Evolutionary conservation across 2,329 filamentous ascomycete genomes (phyloP).

Genomic region (Penicillium sp.): DNA sequence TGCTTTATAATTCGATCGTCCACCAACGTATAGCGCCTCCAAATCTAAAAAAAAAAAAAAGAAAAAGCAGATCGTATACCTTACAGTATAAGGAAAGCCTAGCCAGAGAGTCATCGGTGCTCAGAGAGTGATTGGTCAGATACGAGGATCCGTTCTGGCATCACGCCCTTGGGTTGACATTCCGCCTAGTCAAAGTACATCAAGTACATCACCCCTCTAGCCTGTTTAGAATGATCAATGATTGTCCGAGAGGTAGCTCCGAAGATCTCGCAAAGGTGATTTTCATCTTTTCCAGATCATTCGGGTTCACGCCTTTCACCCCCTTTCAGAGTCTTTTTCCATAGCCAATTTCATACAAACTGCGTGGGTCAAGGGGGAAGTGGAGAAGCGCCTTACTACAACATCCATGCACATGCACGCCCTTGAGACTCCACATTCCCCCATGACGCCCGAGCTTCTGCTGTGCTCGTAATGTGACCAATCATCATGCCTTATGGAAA

Average conservation of each 20-base stretch:
- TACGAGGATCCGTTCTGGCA: slow-evolving; percentile 9
- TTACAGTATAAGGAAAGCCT: slow-evolving; percentile 3
- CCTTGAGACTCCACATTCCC: slow-evolving; percentile 23
- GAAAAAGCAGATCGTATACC: neutral
- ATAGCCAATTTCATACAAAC: too few relatives aligned
- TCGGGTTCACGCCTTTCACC: neutral
- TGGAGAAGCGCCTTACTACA: slow-evolving; percentile 21
- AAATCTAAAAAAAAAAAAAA: neutral
- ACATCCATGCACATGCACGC: slow-evolving; percentile 19
- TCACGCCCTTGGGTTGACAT: slow-evolving; percentile 27
- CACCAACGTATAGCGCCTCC: neutral
- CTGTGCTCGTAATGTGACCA: slow-evolving; percentile 5
- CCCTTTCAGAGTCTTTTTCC: neutral
- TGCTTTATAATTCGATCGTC: neutral
- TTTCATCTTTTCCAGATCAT: neutral
- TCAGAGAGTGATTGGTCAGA: slow-evolving; percentile 8
- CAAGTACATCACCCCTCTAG: neutral
- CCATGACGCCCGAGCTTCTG: neutral
- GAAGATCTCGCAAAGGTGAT: neutral
- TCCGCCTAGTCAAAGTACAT: slow-evolving; percentile 2
- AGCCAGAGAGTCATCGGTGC: neutral
- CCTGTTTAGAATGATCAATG: too few relatives aligned
- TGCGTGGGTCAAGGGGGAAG: neutral
- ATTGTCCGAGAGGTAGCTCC: neutral
- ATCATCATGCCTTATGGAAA: slow-evolving; percentile 8